phyloP scores from a whole-genome alignment of 805 yeast genomes.

The Blastobotrys robertii region DNA sequence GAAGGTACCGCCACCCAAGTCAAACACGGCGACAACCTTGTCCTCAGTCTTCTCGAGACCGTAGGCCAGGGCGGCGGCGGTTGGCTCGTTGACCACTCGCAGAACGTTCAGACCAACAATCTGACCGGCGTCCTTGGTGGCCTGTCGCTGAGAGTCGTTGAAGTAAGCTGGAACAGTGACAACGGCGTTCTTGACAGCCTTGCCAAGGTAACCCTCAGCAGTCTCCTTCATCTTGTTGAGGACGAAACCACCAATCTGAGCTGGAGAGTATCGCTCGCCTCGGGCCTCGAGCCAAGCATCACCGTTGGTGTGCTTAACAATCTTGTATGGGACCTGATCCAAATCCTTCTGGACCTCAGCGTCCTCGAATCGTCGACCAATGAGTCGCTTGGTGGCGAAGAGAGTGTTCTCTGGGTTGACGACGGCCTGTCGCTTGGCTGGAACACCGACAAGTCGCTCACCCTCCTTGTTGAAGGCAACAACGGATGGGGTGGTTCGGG shows the following conservation, averaged over 20 bases:
- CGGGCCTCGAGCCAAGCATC: constrained; percentile 95
- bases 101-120: constrained; percentile 88
- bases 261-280: constrained; percentile 83
- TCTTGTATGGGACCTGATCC: constrained; percentile 80
- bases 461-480: constrained; percentile 91
- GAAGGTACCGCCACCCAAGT: constrained; percentile 98
- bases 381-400: constrained; percentile 89
- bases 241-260: constrained; percentile 89
- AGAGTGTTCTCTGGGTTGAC: constrained; percentile 90
- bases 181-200: constrained; percentile 79
- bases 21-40: constrained; percentile 90
- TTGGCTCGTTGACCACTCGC: constrained; percentile 86
- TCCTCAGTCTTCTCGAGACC: constrained; percentile 72
- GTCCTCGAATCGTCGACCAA: constrained; percentile 88
- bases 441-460: constrained; percentile 85
- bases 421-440: constrained; percentile 94
- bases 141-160: constrained; percentile 88
- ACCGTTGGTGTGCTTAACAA: constrained; percentile 82
- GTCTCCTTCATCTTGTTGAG: constrained; percentile 98
- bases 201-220: constrained; percentile 86
- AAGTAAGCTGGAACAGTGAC: constrained; percentile 87
- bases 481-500: constrained; percentile 82
- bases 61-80: constrained; percentile 96
- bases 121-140: constrained; percentile 95
- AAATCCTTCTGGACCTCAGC: constrained; percentile 84